Conservation (phyloP, 768 basidiomycete species). For the Phlegmacium glaucopus region DNA sequence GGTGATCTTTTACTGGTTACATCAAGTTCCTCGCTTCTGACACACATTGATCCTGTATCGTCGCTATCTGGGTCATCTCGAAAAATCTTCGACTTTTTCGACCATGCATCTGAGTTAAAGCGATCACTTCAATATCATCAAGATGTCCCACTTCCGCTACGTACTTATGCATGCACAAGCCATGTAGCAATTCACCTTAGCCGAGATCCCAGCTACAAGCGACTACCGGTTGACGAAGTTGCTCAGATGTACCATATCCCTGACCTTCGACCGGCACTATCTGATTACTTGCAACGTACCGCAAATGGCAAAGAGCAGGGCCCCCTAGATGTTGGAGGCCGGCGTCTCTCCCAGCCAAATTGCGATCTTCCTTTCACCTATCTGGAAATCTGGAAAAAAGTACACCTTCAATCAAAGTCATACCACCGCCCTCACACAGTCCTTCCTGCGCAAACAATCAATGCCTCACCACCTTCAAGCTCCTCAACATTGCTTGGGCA, state of each 20-base stretch:
- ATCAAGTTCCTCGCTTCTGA: no score
- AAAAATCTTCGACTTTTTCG: no score
- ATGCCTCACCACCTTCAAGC: constrained; percentile 14
- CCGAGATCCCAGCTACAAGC: constrained; percentile 11
- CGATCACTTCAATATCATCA: neutral
- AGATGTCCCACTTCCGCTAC: constrained; percentile 6
- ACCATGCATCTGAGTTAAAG: neutral
- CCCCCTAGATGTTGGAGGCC: constrained; percentile 10
- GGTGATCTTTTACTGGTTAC: no score
- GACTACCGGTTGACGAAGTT: constrained; percentile 18
- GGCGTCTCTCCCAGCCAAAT: neutral
- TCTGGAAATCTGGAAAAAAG: constrained; percentile 25
- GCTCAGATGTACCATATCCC: constrained; percentile 18
- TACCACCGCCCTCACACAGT: constrained; percentile 17
- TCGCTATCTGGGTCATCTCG: no score
- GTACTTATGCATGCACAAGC: constrained; percentile 8
- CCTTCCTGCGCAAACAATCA: constrained; percentile 18
- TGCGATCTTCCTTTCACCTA: constrained; percentile 15
- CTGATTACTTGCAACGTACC: constrained; percentile 13
- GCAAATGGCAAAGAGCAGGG: neutral
- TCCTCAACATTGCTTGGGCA: constrained; percentile 16
- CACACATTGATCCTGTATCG: no score
- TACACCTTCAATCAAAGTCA: constrained; percentile 20
- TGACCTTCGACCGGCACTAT: constrained; percentile 24
- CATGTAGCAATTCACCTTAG: constrained; percentile 19